Evolutionary conservation across 1,139 yeast genomes (phyloP), one percentile per base, ranked within the genome.

Genomic region (Pichia sp.): DNA sequence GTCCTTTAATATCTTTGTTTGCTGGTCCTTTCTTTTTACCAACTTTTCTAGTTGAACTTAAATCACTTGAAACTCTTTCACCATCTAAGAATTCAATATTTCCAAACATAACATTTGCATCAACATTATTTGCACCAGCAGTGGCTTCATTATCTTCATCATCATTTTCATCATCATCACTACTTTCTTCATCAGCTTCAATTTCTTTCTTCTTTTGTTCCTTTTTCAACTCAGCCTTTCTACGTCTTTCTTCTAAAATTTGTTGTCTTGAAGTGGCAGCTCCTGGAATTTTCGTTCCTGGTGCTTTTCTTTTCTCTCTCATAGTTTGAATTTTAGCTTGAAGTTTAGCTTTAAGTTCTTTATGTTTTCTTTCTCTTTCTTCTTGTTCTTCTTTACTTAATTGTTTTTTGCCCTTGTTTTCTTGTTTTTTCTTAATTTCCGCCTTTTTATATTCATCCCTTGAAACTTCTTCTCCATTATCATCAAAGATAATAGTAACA

Each of bases 81-180:
- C 96, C 96, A 58, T 89, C 95, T 45, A 78, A 75, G 65, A 94
- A 90, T 41, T 77, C 78, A 50, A 92, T 87, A 59, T 84, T 87
- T 43, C 90, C 94, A 60, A 81, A 92, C 59, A 89, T 71, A 16
- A 90, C 79, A 35, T 57, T 61, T 29, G 63, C 26, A 23, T 32
- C 35, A 32, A 22, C 35, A 32, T 32, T 31, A 29, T 29, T 16
- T 12, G 22, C 22, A 10, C 24, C 25, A 22, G 34, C 11, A 25
- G 24, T 16, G 11, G n/a, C 25, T n/a, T 32, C 40, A 9, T 45
- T 48, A n/a, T 64, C 67, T 9, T 66, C 71, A 22, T 65, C 69
- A 26, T 68, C 74, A 3, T 65, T 69, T 8, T 62, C 71, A 9
- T 65, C 68, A 35, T 62, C 69, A 26, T 62, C 68, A 8, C 60